Base-by-base conservation (phyloP, 805 yeast genomes). In the Wickerhamomyces pijperi region DNA sequence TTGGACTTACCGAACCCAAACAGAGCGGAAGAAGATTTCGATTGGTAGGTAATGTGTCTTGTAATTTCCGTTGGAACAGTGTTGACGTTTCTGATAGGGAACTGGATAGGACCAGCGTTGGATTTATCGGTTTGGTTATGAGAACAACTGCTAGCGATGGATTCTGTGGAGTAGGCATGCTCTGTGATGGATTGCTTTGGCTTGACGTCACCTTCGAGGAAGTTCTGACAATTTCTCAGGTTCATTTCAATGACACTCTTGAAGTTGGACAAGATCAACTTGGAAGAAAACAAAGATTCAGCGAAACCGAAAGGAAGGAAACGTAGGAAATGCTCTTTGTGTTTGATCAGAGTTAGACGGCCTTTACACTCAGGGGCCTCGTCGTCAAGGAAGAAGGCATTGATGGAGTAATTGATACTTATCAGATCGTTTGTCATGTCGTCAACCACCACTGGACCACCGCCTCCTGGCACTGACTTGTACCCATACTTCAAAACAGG, bases 301-400 rank as follows among this genome's bases (percentile, higher is more conserved):
- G 44, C 51, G 37, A 64, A 60, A 11, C 63, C 65, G 48, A 61
- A 63, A 7, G 70, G 70, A 34, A 64, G 57, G 28, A 64, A 56
- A 46, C 70, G 55, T 7, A 65, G 42, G 28, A 59, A 54, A 41
- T 61, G 62, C 28, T 61, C 64, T 15, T 48, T 50, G 32, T 62
- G 65, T 23, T 42, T 55, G 54, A 64, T 50, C n/a, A 63, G 51
- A 21, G 54, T 56, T 12, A 58, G 44, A 36, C 53, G 47, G 19
- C 38, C 39, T 9, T 53, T 51, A 31, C 42, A 49, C 29, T 13
- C 5, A 9, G 29, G 29, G 20, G 49, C 42, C 39, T 65, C 63
- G 39, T 69, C 63, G 19, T 74, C 78, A 34, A 76, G 72, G 40
- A 76, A 60, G 40, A 71, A 69, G 9, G 79, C 78, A 46, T 74